Evolutionary conservation across 441 rosid species (phyloP).

Genomic region (Metrosideros polymorpha): DNA sequence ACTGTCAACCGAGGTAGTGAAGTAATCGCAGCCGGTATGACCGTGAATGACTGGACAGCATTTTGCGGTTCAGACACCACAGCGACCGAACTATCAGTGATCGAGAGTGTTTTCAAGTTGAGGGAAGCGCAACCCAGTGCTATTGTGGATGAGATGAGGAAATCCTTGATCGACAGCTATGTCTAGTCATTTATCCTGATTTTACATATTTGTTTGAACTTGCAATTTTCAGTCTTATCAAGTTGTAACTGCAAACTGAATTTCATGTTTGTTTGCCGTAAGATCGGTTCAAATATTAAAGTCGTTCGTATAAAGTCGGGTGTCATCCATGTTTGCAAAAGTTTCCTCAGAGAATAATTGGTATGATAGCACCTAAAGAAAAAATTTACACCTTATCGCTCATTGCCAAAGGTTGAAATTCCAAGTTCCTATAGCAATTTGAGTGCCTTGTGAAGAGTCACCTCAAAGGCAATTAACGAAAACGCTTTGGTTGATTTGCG

Average conservation of each 20-base stretch:
- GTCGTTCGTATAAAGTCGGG: neutral
- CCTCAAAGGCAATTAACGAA: neutral
- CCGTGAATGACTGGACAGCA: slow-evolving; percentile 85
- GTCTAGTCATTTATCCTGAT: slow-evolving; percentile 17
- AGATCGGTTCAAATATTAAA: neutral
- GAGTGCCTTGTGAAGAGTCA: neutral
- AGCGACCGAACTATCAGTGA: slow-evolving; percentile 77
- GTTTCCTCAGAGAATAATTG: neutral
- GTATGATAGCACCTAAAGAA: neutral
- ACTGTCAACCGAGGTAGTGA: slow-evolving; percentile 93
- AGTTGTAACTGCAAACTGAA: neutral
- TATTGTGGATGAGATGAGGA: slow-evolving; percentile 85
- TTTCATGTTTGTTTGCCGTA: neutral
- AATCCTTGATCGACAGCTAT: slow-evolving; percentile 70
- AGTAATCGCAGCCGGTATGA: slow-evolving; percentile 76
- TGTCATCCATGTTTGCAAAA: neutral
- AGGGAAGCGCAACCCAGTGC: slow-evolving; percentile 85
- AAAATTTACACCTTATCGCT: neutral
- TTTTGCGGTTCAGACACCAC: slow-evolving; percentile 93
- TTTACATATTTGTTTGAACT: neutral
- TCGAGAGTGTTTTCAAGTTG: slow-evolving; percentile 85
- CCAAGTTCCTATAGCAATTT: neutral
- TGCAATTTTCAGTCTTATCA: neutral
- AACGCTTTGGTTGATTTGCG: neutral
- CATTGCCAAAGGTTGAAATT: neutral